These are phyloP conservation scores for Colletotrichum sp. DNA, from an alignment of 2,329 filamentous ascomycete species.

Conservation along the genomic window DNA sequence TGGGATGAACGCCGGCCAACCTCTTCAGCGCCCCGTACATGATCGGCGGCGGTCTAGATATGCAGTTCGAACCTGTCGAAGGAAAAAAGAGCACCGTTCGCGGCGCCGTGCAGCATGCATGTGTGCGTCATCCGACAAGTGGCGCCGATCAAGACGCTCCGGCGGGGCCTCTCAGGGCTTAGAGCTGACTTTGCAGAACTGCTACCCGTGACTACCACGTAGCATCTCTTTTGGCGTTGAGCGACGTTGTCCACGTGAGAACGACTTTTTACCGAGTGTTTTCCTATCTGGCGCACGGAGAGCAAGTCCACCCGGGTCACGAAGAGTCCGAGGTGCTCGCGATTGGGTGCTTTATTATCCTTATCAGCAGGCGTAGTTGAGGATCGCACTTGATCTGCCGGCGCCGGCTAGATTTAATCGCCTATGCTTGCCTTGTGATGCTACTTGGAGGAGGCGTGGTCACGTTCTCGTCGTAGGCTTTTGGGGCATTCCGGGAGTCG, in stretches of 20 bases:
- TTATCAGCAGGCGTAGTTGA: neutral
- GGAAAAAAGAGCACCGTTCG: neutral
- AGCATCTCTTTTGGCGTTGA: neutral
- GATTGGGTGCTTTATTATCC: neutral
- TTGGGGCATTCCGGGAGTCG: neutral
- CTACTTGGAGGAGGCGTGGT: neutral
- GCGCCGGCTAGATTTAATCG: neutral
- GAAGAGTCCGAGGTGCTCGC: neutral
- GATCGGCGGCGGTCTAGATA: neutral
- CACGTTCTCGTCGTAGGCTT: neutral
- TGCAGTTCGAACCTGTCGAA: neutral
- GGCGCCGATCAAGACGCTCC: neutral
- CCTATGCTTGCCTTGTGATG: neutral
- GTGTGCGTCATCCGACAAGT: neutral
- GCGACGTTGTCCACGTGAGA: neutral
- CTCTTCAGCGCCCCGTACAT: neutral
- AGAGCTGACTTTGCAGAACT: neutral
- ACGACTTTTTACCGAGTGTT: neutral
- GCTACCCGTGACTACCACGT: neutral
- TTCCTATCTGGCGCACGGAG: neutral
- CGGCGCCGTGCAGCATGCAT: slow-evolving; percentile 8
- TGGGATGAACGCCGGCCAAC: neutral
- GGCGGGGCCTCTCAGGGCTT: neutral
- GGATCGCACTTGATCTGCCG: neutral
- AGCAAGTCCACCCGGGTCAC: neutral